phyloP scores from a whole-genome alignment of 495 filamentous ascomycete genomes.

The Aspergillus baeticus region DNA sequence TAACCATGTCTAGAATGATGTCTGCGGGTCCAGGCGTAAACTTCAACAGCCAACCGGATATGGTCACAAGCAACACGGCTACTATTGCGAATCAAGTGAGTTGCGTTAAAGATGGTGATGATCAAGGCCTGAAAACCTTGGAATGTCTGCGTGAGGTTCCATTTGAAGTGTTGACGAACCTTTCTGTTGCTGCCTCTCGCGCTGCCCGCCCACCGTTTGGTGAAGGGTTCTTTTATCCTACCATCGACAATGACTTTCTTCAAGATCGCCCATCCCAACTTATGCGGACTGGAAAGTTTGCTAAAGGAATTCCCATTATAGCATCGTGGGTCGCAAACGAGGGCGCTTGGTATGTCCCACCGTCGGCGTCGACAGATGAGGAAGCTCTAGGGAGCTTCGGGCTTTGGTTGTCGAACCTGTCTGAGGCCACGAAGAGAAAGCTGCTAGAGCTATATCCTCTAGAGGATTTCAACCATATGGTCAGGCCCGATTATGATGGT shows the following conservation, averaged over 20 bases:
- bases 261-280: slow-evolving; percentile 36
- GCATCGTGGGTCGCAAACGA: slow-evolving; percentile 33
- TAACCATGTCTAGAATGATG: slow-evolving; percentile 26
- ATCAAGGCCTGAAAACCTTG: slow-evolving; percentile 19
- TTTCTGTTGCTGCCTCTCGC: slow-evolving; percentile 21
- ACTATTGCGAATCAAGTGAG: slow-evolving; percentile 25
- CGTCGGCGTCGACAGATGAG: slow-evolving; percentile 20
- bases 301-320: slow-evolving; percentile 33
- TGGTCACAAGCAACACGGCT: slow-evolving; percentile 33
- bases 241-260: slow-evolving; percentile 41
- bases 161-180: slow-evolving; percentile 28
- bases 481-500: slow-evolving; percentile 9
- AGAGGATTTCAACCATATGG: slow-evolving; percentile 32
- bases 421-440: slow-evolving; percentile 21
- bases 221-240: slow-evolving; percentile 32
- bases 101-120: slow-evolving; percentile 9
- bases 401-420: slow-evolving; percentile 23
- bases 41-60: slow-evolving; percentile 37
- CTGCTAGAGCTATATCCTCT: slow-evolving; percentile 36
- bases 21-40: slow-evolving; percentile 42
- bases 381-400: slow-evolving; percentile 28
- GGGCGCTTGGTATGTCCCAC: slow-evolving; percentile 30
- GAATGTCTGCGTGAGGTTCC: slow-evolving; percentile 31
- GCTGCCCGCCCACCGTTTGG: slow-evolving; percentile 26
- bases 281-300: slow-evolving; percentile 30